These are phyloP conservation scores for Microstegium vimineum DNA, from an alignment of 176 grass and related monocot species.

Conservation along the genomic window DNA sequence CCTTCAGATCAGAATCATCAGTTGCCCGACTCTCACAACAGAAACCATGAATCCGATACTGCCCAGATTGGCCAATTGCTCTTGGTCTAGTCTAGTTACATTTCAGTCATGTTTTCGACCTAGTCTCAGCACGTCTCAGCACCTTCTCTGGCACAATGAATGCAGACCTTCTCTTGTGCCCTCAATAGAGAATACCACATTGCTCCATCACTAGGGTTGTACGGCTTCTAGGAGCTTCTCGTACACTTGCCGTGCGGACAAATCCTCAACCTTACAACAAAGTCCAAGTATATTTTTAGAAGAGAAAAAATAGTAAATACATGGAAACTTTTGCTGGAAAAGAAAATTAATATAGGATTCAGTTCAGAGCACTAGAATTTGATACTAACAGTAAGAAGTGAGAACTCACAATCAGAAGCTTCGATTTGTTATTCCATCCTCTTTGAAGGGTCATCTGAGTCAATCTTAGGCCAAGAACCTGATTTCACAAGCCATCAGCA, in stretches of 20 bases:
- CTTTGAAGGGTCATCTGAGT: slow-evolving; percentile 99
- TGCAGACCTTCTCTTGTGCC: background rate
- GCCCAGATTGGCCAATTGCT: background rate
- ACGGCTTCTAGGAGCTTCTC: slow-evolving; percentile 97
- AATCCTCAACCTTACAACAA: slow-evolving; percentile 73
- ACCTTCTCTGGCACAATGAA: background rate
- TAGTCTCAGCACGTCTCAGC: background rate
- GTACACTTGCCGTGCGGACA: slow-evolving; percentile 80
- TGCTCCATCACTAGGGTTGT: background rate
- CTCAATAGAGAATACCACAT: background rate
- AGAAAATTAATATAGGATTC: no score
- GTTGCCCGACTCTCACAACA: background rate
- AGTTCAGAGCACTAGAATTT: background rate
- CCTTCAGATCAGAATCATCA: background rate
- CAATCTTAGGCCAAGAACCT: slow-evolving; percentile 94
- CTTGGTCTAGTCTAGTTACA: background rate
- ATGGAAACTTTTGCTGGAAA: no score
- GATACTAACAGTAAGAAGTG: background rate
- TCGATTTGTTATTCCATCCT: slow-evolving; percentile 98
- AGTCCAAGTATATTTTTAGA: slow-evolving; percentile 4
- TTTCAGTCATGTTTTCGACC: background rate
- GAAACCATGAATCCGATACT: background rate
- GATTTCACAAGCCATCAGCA: slow-evolving; percentile 31
- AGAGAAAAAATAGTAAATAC: background rate
- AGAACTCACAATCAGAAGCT: slow-evolving; percentile 88